phyloP scores from a whole-genome alignment of 805 yeast genomes.

The Barnettozyma californica region DNA sequence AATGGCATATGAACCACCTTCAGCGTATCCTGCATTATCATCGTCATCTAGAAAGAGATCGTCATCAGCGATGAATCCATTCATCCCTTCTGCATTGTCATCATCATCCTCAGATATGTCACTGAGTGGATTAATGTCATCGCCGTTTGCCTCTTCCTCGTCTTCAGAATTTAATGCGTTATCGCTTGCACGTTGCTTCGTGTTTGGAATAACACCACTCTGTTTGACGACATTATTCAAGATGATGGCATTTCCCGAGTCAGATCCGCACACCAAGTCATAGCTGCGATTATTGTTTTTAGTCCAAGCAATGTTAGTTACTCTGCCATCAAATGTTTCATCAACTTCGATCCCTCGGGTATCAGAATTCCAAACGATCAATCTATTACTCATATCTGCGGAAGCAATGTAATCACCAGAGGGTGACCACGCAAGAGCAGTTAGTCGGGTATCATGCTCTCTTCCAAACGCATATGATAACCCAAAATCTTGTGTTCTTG shows the following conservation, averaged over 20 bases:
- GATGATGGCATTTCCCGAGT: constrained; percentile 35
- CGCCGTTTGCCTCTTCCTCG: constrained; percentile 26
- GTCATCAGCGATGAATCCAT: constrained; percentile 35
- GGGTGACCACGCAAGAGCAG: constrained; percentile 50
- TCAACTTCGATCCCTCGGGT: constrained; percentile 30
- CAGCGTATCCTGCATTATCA: constrained; percentile 34
- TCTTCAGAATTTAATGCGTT: constrained; percentile 28
- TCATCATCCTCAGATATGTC: constrained; percentile 19
- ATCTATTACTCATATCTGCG: constrained; percentile 42
- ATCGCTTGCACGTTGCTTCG: neutral
- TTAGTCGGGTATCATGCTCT: constrained; percentile 24
- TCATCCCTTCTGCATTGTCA: constrained; percentile 34
- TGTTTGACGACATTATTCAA: constrained; percentile 25
- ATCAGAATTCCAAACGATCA: constrained; percentile 52
- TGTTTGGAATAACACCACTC: constrained; percentile 2
- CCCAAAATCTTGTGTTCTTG: constrained; percentile 13
- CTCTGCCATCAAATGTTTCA: constrained; percentile 24
- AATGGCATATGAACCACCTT: constrained; percentile 35
- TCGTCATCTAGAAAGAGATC: constrained; percentile 61
- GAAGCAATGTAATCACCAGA: constrained; percentile 57
- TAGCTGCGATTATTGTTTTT: constrained; percentile 18
- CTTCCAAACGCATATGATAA: constrained; percentile 19
- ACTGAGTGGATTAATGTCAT: constrained; percentile 24
- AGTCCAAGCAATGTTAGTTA: constrained; percentile 34
- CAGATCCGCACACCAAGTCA: constrained; percentile 31